Base-by-base conservation (phyloP, 192 early-diverging fungal species). In the Funneliformis mosseae region DNA sequence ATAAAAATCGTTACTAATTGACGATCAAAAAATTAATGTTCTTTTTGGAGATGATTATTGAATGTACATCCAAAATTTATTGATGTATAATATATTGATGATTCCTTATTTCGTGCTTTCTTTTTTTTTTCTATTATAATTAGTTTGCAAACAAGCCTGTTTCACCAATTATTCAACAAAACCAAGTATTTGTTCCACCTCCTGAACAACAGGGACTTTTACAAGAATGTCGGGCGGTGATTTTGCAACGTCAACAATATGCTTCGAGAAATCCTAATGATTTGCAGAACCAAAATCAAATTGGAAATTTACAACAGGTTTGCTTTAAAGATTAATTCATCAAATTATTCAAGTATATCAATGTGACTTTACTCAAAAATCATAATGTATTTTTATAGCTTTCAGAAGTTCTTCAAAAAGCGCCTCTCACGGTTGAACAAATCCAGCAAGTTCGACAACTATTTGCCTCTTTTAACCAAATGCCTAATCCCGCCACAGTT, bases 361-460 rank as follows among this genome's bases (percentile, higher is more conserved):
- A 69, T 72, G 2, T 55, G 43, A 68, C 28, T 45, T 63, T 78
- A 55, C 55, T 8, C 28, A 86, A 73, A n/a, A 38, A 45, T 11
- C 85, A 86, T 78, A 25, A 46, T 27, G 69, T 60, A 27, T 33
- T 33, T n/a, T 42, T 77, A 21, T 83, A 90, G 89, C 67, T 90
- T 12, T 79, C 84, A 61, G 76, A 81, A 59, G 83, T 84, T 9
- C 82, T 90, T 27, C 82, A 88, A 82, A 85, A 81, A 18, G 88
- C 89, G 6, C 70, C 81, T 16, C 66, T 82, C 23, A 87, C 87
- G 21, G 80, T 83, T 7, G 84, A 83, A 27, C 85, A 87, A 48
- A 85, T 88, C 12, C 82, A 82, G 21, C 83, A 86, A 75, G 83
- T 84, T 84, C 81, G 88, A 2, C 85, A 85, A 70, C 84, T 88